Base-by-base conservation (phyloP, 441 rosid genomes). In the Cnidoscolus chayamansa region DNA sequence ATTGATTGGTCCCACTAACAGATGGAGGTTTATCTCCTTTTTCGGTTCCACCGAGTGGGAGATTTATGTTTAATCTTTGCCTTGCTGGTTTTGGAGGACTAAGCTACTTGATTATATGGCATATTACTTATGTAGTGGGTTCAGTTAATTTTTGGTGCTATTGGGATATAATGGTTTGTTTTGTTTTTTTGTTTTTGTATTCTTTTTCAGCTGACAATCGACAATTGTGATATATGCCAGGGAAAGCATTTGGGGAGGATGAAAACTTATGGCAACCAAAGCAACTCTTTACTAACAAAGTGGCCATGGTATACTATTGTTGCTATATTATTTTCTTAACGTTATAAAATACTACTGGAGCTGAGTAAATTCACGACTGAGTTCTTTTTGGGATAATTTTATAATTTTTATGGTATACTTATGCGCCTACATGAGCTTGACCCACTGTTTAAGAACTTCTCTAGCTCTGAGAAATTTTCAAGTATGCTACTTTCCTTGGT, bases 361-460 rank as follows among this genome's bases (percentile, higher is more conserved):
- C 30, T 61, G 67, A 50, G 7, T 17, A 57, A 8, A n/a, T 32
- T 48, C 16, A 19, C 50, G 16, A 37, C 68, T 40, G n/a, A 19
- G 8, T 47, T 32, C 32, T 25, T 25, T 25, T 25, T 25, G 25
- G 25, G 25, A 25, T 70, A 64, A 37, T 40, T 16, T 74, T 69
- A 4, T 10, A 49, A 31, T 65, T 56, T 10, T 0, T 77, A 57
- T 53, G 17, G 19, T 76, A 32, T 76, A 31, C 51, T 73, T 77
- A 63, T 74, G 84, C 89, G 92, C 98, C 98, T 92, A n/a, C 97
- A 94, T 70, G 98, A 94, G 83, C 79, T 71, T 68, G 98, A 92
- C 67, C 93, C 94, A 0, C 83, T 87, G n/a, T 92, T 92, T 75
- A 90, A 75, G 76, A 83, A 77, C n/a, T 84, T 89, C 86, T 89